Evolutionary conservation across 2,329 filamentous ascomycete genomes (phyloP).

Genomic region (Colletotrichum higginsianum): DNA sequence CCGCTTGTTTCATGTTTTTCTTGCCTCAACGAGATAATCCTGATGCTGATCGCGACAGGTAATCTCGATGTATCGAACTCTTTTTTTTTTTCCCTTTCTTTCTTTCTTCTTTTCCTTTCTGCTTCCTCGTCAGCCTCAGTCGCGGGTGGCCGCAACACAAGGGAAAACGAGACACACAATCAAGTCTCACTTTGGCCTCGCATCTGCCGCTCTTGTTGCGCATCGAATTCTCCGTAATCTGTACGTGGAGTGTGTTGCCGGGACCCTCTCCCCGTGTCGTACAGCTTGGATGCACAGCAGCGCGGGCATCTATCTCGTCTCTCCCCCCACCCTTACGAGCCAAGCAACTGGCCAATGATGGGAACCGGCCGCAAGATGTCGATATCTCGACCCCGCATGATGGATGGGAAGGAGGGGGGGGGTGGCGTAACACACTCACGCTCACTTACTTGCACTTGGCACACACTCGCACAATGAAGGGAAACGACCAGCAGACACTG

Average conservation of each 20-base stretch:
- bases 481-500: neutral
- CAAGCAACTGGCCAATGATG: neutral
- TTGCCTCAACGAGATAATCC: neutral
- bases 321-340: neutral
- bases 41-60: constrained; percentile 6
- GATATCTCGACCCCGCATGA: neutral
- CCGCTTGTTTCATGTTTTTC: constrained; percentile 32
- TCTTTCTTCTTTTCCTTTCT: neutral
- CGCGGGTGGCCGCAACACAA: neutral
- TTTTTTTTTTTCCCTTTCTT: neutral
- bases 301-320: neutral
- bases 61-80: neutral
- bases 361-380: neutral
- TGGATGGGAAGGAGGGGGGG: neutral
- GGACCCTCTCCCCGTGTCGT: neutral
- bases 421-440: constrained; percentile 1
- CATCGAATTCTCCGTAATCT: neutral
- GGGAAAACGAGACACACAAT: neutral
- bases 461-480: neutral
- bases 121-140: neutral
- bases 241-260: neutral
- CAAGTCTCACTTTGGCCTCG: neutral
- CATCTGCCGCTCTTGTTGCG: neutral
- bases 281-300: neutral
- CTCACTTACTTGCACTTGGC: neutral